Evolutionary conservation across 139 green algal species (phyloP).

Genomic region (Zygnema circumcarinatum): DNA sequence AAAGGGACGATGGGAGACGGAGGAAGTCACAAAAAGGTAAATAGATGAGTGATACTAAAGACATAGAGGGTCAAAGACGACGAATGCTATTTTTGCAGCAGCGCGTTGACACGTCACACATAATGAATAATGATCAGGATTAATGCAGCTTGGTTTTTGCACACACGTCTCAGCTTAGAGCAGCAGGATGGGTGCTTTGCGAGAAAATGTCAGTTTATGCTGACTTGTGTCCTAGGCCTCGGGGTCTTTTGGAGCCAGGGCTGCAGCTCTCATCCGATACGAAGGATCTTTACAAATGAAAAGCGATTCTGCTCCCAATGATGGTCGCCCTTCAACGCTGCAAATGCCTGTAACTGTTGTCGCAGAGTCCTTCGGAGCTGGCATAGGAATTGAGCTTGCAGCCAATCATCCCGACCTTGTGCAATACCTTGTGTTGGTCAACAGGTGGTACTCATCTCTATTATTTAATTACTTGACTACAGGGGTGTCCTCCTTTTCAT

Average conservation of each 20-base stretch:
- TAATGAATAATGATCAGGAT: too few relatives aligned
- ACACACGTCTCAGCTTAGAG: too few relatives aligned
- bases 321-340: background rate
- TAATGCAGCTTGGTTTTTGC: too few relatives aligned
- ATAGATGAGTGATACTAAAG: too few relatives aligned
- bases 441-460: slow-evolving; percentile 43
- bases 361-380: slow-evolving; percentile 37
- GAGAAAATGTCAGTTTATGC: too few relatives aligned
- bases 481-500: background rate
- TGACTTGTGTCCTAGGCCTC: background rate
- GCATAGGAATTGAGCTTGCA: slow-evolving; percentile 10
- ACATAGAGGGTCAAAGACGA: too few relatives aligned
- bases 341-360: slow-evolving; percentile 17
- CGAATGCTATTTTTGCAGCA: too few relatives aligned
- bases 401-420: background rate
- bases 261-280: background rate
- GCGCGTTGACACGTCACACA: too few relatives aligned
- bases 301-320: background rate
- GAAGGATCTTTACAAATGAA: background rate
- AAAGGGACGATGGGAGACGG: too few relatives aligned
- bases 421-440: slow-evolving; percentile 25
- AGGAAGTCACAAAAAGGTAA: too few relatives aligned
- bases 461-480: background rate
- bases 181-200: too few relatives aligned
- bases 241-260: background rate